Evolutionary conservation across 257 asterid species (phyloP), one percentile per base, ranked within the genome.

Genomic region (Phtheirospermum japonicum): DNA sequence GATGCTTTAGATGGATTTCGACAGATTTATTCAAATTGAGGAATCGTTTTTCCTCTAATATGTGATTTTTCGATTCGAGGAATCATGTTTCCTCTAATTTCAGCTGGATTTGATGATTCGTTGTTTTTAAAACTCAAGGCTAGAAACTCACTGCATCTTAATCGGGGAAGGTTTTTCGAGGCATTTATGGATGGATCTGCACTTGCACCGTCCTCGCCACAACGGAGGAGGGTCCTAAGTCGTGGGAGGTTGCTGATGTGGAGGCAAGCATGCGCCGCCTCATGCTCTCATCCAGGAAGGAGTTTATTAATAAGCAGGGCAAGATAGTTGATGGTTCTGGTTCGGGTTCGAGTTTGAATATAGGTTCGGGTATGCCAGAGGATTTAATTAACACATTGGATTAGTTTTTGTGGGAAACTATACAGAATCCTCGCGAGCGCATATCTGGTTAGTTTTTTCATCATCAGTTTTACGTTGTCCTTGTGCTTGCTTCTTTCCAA

Each of bases 201-300:
- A 55, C 37, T 84, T 73, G 74, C 76, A 59, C 60, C 75, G n/a
- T n/a, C n/a, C n/a, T n/a, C n/a, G 77, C 60, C 79, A 73, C 78
- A 71, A 65, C 65, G 68, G 95, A 92, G 36, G 97, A 89, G 54
- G 75, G 76, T 10, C 96, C 97, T 64, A 97, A 94, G 82, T 94
- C 99, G 42, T 94, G 97, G 99, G 99, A 94, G 89, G 93, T 82
- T 20, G 99, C 95, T 55, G 97, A 94, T 75, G 85, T 90, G 57
- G 99, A 90, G 59, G 86, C 89, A 66, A 90, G 86, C 72, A 71
- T 94, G 92, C 79, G 86, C 58, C 86, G 82, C 50, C 87, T 94
- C 74, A 76, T 94, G 89, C 87, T 87, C 4, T 80, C 95, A 6
- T 51, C 93, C 10, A 78, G 74, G 36, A 80, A 75, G 75, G 84